Percentiles rank a stretch among this genome's conserved stretches.
phyloP scores from a whole-genome alignment of 208 protist species.

The Leishmania tarentolae region DNA sequence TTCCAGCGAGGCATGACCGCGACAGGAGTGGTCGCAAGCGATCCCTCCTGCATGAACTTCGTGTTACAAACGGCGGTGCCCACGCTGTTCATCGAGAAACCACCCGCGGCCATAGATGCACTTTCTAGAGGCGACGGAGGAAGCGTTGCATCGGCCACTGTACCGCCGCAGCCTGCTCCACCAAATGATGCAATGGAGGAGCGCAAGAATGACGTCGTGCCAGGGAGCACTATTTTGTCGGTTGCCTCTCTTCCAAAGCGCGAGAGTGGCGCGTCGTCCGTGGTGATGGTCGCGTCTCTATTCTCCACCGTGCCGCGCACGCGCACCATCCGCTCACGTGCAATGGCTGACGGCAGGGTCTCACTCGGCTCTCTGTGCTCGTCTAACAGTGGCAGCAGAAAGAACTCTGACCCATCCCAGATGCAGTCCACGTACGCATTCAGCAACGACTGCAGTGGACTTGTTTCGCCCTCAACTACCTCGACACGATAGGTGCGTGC shows the following conservation, averaged over 20 bases:
- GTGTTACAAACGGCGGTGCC: not conserved
- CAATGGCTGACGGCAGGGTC: slow-evolving; percentile 6
- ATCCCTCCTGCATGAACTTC: not conserved
- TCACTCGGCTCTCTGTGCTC: slow-evolving; percentile 5
- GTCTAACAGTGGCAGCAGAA: slow-evolving; percentile 36
- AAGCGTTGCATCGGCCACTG: not conserved
- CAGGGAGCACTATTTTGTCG: slow-evolving; percentile 7
- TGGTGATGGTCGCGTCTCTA: not conserved
- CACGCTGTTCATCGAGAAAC: not conserved
- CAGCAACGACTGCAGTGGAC: slow-evolving; percentile 33
- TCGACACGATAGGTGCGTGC: slow-evolving; percentile 37
- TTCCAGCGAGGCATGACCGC: slow-evolving; percentile 48
- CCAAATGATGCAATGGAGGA: slow-evolving; percentile 15
- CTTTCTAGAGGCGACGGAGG: not conserved
- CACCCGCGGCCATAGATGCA: not conserved
- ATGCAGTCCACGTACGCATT: slow-evolving; percentile 22
- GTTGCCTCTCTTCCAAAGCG: slow-evolving; percentile 12
- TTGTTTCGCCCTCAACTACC: slow-evolving; percentile 19
- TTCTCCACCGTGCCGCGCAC: slow-evolving; percentile 15
- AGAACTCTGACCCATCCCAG: slow-evolving; percentile 46
- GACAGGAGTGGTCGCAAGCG: not conserved
- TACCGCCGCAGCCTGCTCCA: not conserved
- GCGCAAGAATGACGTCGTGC: slow-evolving; percentile 15
- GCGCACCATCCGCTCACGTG: not conserved
- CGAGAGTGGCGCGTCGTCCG: not conserved